A percentile compares a stretch with the other conserved stretches of the same genome.
Evolutionary conservation across 306 rosid species (phyloP).

Genomic region (Lathyrus aphaca): DNA sequence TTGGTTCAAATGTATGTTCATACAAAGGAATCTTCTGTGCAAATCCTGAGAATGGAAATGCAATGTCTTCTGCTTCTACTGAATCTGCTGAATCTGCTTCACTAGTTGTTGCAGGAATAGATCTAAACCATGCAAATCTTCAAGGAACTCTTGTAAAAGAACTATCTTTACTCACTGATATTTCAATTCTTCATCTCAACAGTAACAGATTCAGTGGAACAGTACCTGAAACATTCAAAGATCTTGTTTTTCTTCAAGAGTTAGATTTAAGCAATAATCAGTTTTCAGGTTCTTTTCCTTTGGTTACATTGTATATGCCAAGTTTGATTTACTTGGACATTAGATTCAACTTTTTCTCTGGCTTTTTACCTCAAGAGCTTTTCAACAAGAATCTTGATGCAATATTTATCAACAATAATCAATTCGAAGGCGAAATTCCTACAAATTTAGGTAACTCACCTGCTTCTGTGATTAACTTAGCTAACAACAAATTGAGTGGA

Average conservation of each 20-base stretch:
- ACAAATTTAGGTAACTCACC: slow-evolving; percentile 84
- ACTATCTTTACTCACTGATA: slow-evolving; percentile 69
- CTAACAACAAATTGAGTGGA: slow-evolving; percentile 78
- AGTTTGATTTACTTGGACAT: slow-evolving; percentile 82
- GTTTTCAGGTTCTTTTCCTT: slow-evolving; percentile 81
- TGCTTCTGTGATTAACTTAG: slow-evolving; percentile 89
- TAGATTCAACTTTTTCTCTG: slow-evolving; percentile 81
- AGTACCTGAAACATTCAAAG: slow-evolving; percentile 67
- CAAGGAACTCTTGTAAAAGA: slow-evolving; percentile 78
- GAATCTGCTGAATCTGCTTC: slow-evolving; percentile 30
- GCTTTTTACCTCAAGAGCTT: slow-evolving; percentile 69
- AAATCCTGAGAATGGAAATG: slow-evolving; percentile 42
- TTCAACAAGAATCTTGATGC: slow-evolving; percentile 81
- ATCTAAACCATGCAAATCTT: slow-evolving; percentile 94
- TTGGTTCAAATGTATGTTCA: slow-evolving; percentile 80
- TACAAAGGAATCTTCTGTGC: slow-evolving; percentile 89
- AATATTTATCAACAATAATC: slow-evolving; percentile 80
- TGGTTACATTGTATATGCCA: slow-evolving; percentile 60
- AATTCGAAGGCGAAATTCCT: slow-evolving; percentile 82
- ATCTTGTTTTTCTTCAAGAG: slow-evolving; percentile 67
- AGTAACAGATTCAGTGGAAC: slow-evolving; percentile 75
- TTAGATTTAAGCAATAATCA: slow-evolving; percentile 90
- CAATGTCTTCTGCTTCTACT: slow-evolving; percentile 8
- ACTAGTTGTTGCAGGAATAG: slow-evolving; percentile 74
- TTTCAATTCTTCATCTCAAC: slow-evolving; percentile 84